Base-by-base conservation (phyloP, 176 grass and related monocot species). In the Avena insularis region DNA sequence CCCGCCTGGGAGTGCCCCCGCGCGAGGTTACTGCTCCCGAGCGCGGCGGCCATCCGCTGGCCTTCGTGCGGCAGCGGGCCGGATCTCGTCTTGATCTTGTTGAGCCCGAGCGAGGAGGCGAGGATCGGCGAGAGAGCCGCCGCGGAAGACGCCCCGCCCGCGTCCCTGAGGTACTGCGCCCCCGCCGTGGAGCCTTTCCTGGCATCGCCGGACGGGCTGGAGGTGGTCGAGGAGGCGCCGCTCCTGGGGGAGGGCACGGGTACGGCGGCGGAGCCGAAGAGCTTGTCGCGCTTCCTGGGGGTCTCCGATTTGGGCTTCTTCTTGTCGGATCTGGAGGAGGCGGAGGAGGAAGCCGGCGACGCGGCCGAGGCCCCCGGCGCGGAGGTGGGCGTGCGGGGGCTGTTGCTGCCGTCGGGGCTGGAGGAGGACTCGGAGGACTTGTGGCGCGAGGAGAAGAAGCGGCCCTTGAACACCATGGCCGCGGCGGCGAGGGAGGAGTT, bases 21-120 rank as follows among this genome's bases (percentile, higher is more conserved):
- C 4, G 97, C 94, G 62, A 99, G 91, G 76, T 99, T 99, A 63
- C 97, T 99, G 64, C 72, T 88, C 53, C 94, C 97, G 19, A 99
- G 89, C 55, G 87, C 83, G 17, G 94, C 92, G 67, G 68, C 91
- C 89, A 91, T 89, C 90, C 89, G 89, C 61, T 90, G 88, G 61
- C 92, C 94, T 82, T 99, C 97, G 92, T 94, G 97, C 72, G 94
- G 97, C 86, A 99, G 90, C 73, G 97, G 97, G 20, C 97, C 94
- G 78, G 97, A 99, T 97, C 97, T 99, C 87, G 97, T 99, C 94
- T 99, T 99, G 89, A 99, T 99, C 94, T 91, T 91, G 86, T 99
- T 99, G 49, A 99, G 90, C 13, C 97, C 97, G 12, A 99, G 97
- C 5, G 97, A 99, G 80, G 97, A 99, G 12, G 94, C 97, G n/a